Base-by-base conservation (phyloP, 495 filamentous ascomycete species). In the Haplographium delicatum region DNA sequence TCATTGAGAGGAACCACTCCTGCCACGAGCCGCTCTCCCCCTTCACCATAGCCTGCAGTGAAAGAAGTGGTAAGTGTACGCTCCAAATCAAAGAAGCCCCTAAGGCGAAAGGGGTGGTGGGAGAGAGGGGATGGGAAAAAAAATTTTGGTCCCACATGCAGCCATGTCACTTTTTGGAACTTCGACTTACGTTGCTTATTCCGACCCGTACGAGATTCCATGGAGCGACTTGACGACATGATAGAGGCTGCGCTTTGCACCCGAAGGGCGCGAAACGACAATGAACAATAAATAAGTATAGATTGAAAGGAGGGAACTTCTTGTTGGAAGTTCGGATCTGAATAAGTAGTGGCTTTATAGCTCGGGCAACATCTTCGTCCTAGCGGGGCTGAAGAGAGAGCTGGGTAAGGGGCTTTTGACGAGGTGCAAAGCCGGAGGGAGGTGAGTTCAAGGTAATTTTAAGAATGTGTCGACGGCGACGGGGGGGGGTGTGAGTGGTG, bases 1-100 rank as follows among this genome's bases (percentile, higher is more conserved):
- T 60, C 66, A n/a, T 70, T 74, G 26, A 79, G 62, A 45, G 94
- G 89, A 25, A 98, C 94, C 30, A 97, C 83, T 51, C 93, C 93
- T 35, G 93, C 91, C 51, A 98, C 94, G 41, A 98, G 84, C 48
- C 93, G 84, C 72, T 96, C 90, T 70, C 94, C 94, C 64, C 88
- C 84, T 37, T 86, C 63, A 63, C 88, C 89, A 68, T 96, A 98
- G 57, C 93, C 94, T 96, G 63, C 57, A 64, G 20, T n/a, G n/a
- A n/a, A n/a, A n/a, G n/a, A 31, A 25, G 18, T 47, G 19, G 22
- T 39, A 26, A 44, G 37, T 34, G 10, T n/a, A 24, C 19, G 19
- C 24, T 3, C 31, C n/a, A 19, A 44, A 42, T 25, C 24, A n/a
- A n/a, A n/a, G n/a, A n/a, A n/a, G n/a, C n/a, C n/a, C n/a, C n/a